phyloP scores from a whole-genome alignment of 1,139 yeast species.

The Blastobotrys elegans region DNA sequence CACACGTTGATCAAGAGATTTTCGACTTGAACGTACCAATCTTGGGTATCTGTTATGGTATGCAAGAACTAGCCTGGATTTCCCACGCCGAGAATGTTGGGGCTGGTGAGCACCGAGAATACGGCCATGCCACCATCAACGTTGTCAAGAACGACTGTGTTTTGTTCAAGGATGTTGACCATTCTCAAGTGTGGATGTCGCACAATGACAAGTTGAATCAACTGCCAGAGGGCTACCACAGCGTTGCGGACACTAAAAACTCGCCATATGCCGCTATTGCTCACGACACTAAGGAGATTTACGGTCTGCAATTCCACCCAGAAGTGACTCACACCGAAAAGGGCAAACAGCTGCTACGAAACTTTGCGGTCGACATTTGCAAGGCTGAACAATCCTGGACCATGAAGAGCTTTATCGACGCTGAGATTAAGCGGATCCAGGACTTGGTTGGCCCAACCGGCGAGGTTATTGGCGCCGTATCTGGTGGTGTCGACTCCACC shows the following conservation, averaged over 20 bases:
- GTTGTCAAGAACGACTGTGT: constrained; percentile 66
- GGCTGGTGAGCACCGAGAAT: constrained; percentile 96
- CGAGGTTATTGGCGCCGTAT: constrained; percentile 98
- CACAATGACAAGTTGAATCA: constrained; percentile 95
- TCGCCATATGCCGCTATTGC: constrained; percentile 95
- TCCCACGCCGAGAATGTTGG: constrained; percentile 85
- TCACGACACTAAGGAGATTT: constrained; percentile 66
- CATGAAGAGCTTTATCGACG: constrained; percentile 95
- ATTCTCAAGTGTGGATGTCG: constrained; percentile 98
- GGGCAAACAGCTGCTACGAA: constrained; percentile 81
- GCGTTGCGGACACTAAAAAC: constrained; percentile 87
- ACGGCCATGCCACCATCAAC: constrained; percentile 89
- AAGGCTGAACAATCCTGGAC: constrained; percentile 88
- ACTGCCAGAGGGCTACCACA: constrained; percentile 82
- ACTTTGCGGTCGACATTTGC: constrained; percentile 92
- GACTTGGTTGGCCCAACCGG: constrained; percentile 94
- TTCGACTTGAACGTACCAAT: constrained; percentile 90
- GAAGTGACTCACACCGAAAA: constrained; percentile 95
- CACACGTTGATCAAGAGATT: constrained; percentile 94
- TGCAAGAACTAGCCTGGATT: constrained; percentile 99
- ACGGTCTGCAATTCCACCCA: constrained; percentile 98
- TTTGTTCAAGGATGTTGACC: constrained; percentile 80
- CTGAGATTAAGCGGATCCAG: constrained; percentile 90
- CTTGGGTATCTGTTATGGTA: constrained; percentile 97
- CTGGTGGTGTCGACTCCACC: constrained; percentile 99